Base-by-base conservation (phyloP, 306 rosid species). In the Cucurbita moschata region DNA sequence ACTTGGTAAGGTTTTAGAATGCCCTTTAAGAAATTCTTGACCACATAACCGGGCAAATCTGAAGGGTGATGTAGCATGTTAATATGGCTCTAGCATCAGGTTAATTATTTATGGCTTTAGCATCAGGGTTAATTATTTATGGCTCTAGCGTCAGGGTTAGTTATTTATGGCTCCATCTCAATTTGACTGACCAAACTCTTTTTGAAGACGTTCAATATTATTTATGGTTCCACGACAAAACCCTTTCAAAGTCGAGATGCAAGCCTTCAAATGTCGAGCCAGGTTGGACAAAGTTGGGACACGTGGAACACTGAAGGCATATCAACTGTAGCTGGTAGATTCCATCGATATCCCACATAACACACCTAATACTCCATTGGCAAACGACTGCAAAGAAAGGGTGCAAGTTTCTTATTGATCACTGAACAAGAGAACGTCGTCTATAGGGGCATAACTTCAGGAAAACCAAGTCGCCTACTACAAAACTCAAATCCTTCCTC, bases 401-500 rank as follows among this genome's bases (percentile, higher is more conserved):
- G n/a, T 10, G 10, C 37, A 65, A 66, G 72, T 66, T 66, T 43
- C 37, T 43, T 3, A 43, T 43, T 43, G 53, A 43, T 10, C n/a
- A n/a, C 38, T 18, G 10, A 6, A 43, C 72, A 66, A 19, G 38
- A 43, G 37, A 64, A 42, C 6, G 15, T 10, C 15, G 15, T 42
- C 52, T 6, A 19, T 11, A 44, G n/a, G 72, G 54, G 39, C 42
- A 14, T 19, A 44, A 19, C 39, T 44, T 43, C 19, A 21, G 6
- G 40, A 66, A 66, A 66, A 44, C 54, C 54, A 66, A 43, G 54
- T 18, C 39, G 44, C 54, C 55, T 21, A 11, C 72, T 12, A 66
- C 54, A 66, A 65, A 65, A 44, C 72, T 64, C 35, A 64, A 64
- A 64, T n/a, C 71, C 49, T 66, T 66, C 72, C 72, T 66, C 72